Base-by-base conservation (phyloP, 2,329 filamentous ascomycete species). In the Cladosporium sp. region DNA sequence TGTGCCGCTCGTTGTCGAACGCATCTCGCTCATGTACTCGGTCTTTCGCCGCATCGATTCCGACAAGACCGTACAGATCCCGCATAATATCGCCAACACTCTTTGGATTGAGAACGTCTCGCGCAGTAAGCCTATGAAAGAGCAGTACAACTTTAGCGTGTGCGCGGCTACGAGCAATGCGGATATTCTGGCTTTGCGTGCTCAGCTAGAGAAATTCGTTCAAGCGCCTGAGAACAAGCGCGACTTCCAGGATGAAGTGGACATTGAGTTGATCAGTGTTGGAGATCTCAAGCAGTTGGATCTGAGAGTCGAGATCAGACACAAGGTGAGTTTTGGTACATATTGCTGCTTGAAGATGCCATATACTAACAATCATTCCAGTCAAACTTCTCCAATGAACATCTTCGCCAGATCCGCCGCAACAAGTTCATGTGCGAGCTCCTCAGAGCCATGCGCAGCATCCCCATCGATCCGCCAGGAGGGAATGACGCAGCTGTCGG, bases 391-490 rank as follows among this genome's bases (percentile, higher is more conserved):
- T 78, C 80, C 37, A 82, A 96, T 78, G 93, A 96, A 69, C 83
- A 85, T 2, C 85, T 97, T 31, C 91, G 92, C 49, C 88, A 89
- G 21, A 85, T 88, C 14, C 89, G 93, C 62, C 88, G 93, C 68
- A 95, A 91, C 76, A 97, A 96, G 79, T 97, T 97, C 80, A 96
- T 97, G 88, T 96, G 92, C 75, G 94, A 94, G 1, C 82, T 98
- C 66, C 88, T 94, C 2, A 79, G 92, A 12, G 92, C 93, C 1
- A 80, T 96, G 68, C 91, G 92, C 78, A 92, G 90, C 79, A 84
- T 98, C 23, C 93, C 93, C 18, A 93, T 98, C 73, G 86, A 91
- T 71, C 88, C 82, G 16, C 93, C 93, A 62, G 92, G 89, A 49
- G 92, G 90, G 61, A 89, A 88, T 65, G 81, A 80, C 67, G 79